Percentiles rank a stretch among this genome's conserved stretches.
Conservation (phyloP, 2,329 filamentous ascomycete genomes). For the Periconia sp. region DNA sequence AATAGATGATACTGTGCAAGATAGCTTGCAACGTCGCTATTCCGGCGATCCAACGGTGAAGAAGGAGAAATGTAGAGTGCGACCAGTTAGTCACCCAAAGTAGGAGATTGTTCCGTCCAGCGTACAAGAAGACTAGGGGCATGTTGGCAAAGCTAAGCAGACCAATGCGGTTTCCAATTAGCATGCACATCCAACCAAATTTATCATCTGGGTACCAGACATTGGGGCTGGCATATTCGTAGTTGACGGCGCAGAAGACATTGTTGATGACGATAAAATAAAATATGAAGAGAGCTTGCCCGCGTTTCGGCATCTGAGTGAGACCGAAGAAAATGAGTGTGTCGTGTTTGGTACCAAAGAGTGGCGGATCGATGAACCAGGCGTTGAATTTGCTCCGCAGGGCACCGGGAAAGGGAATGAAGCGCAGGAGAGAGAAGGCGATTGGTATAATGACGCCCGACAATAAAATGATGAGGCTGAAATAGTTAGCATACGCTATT, state of each 20-base stretch:
- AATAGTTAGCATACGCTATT: neutral
- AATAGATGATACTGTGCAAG: slow-evolving; percentile 54
- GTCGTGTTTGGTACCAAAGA: slow-evolving; percentile 15
- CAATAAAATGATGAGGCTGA: slow-evolving; percentile 17
- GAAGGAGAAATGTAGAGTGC: slow-evolving; percentile 55
- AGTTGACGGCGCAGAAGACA: slow-evolving; percentile 15
- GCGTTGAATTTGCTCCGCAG: slow-evolving; percentile 17
- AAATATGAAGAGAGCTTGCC: slow-evolving; percentile 35
- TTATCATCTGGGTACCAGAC: slow-evolving; percentile 27
- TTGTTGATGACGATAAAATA: slow-evolving; percentile 22
- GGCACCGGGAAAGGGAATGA: slow-evolving; percentile 16
- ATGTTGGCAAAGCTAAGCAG: slow-evolving; percentile 50
- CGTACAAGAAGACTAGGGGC: slow-evolving; percentile 53
- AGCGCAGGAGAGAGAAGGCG: slow-evolving; percentile 20
- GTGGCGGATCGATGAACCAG: slow-evolving; percentile 21
- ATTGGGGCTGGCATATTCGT: slow-evolving; percentile 8
- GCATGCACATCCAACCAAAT: slow-evolving; percentile 36
- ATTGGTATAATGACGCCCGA: slow-evolving; percentile 18
- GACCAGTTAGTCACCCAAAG: slow-evolving; percentile 58
- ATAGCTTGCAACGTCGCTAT: slow-evolving; percentile 54
- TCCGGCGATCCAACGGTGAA: slow-evolving; percentile 49
- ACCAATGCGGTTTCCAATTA: slow-evolving; percentile 52
- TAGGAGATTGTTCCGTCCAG: slow-evolving; percentile 57
- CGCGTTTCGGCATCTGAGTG: slow-evolving; percentile 13
- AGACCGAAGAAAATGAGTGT: slow-evolving; percentile 10